These are phyloP conservation scores for Westerdykella sp. DNA, from an alignment of 2,329 filamentous ascomycete genomes.

Conservation along the genomic window DNA sequence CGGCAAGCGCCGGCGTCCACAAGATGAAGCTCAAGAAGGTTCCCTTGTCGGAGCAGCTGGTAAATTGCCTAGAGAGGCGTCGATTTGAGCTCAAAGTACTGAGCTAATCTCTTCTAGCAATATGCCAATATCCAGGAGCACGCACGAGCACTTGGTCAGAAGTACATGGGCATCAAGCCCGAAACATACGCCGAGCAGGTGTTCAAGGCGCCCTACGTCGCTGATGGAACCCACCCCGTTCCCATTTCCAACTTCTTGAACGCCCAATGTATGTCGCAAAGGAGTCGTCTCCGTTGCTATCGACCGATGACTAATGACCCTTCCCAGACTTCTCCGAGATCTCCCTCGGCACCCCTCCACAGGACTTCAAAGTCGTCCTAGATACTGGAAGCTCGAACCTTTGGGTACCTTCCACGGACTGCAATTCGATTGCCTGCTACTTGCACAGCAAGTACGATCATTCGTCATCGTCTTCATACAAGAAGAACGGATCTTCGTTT, in stretches of 20 bases:
- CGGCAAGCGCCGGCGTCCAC: conserved; percentile 79
- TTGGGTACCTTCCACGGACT: conserved; percentile 89
- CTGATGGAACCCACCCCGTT: conserved; percentile 67
- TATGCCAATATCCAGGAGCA: conserved; percentile 74
- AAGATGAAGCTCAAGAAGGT: conserved; percentile 98
- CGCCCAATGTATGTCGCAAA: conserved; percentile 75
- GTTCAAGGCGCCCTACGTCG: conserved; percentile 67
- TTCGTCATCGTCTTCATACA: conserved; percentile 78
- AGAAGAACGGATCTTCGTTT: conserved; percentile 88
- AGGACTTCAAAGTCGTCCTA: conserved; percentile 96
- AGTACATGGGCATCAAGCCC: conserved; percentile 84
- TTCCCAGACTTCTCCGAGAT: conserved; percentile 89
- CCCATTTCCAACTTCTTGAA: conserved; percentile 97
- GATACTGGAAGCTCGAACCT: conserved; percentile 99
- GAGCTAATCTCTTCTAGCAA: conserved; percentile 48
- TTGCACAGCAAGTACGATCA: conserved; percentile 97
- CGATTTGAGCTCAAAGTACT: conserved; percentile 3
- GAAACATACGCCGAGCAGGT: conserved; percentile 64
- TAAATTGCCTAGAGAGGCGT: conserved; percentile 46
- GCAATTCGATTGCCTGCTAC: conserved; percentile 95
- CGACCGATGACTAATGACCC: conserved; percentile 14
- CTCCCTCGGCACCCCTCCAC: conserved; percentile 80
- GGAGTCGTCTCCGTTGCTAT: neutral
- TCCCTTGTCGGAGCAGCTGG: conserved; percentile 83
- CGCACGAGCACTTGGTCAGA: conserved; percentile 78